phyloP scores from a whole-genome alignment of 495 filamentous ascomycete genomes.

The Podospora comata region DNA sequence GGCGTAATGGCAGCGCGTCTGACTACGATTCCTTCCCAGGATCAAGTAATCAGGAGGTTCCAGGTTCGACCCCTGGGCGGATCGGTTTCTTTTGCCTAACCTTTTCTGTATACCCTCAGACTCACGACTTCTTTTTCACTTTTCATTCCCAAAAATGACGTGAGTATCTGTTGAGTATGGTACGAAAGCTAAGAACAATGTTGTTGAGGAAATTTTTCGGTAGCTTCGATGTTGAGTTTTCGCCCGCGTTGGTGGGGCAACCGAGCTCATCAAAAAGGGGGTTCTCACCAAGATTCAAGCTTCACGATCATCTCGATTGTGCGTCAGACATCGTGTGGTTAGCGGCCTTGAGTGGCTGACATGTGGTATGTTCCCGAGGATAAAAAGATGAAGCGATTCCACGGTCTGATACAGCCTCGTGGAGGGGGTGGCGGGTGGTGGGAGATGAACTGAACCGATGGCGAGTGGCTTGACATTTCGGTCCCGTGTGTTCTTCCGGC shows the following conservation, averaged over 20 bases:
- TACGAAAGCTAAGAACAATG: too few relatives aligned
- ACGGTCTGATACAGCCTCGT: too few relatives aligned
- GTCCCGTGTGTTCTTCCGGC: too few relatives aligned
- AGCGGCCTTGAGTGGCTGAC: too few relatives aligned
- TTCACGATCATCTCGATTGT: background rate
- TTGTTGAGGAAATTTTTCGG: too few relatives aligned
- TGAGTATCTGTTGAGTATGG: too few relatives aligned
- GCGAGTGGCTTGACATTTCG: too few relatives aligned
- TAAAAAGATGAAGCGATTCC: too few relatives aligned
- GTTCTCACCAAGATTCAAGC: background rate
- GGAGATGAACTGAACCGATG: too few relatives aligned
- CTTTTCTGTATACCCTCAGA: background rate
- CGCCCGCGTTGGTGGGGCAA: background rate
- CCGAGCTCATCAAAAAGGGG: background rate
- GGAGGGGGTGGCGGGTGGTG: too few relatives aligned
- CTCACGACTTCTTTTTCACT: background rate
- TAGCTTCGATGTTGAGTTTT: background rate
- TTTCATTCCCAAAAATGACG: too few relatives aligned
- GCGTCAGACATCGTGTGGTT: background rate
- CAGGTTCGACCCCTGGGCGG: conserved; percentile 7
- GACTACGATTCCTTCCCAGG: background rate
- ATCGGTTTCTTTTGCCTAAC: background rate
- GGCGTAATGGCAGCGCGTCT: conserved; percentile 8
- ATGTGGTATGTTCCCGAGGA: too few relatives aligned
- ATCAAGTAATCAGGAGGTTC: conserved; percentile 8